phyloP scores from a whole-genome alignment of 1,284 basidiomycete species.

The Rhodotorula sp. region DNA sequence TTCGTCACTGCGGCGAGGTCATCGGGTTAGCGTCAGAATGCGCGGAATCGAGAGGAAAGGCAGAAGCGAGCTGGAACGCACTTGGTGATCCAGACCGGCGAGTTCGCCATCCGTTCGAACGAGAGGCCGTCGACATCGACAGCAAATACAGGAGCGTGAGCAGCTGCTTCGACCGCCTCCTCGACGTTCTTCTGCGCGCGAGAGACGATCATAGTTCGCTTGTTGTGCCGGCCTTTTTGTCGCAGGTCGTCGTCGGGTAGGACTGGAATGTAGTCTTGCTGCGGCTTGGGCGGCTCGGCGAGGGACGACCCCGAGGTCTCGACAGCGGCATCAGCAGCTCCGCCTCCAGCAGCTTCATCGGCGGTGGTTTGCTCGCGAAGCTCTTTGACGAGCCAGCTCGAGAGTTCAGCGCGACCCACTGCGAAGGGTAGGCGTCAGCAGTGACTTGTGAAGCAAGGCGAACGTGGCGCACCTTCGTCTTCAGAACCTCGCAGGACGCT shows the following conservation, averaged over 20 bases:
- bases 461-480: slow-evolving; percentile 25
- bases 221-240: slow-evolving; percentile 42
- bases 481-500: slow-evolving; percentile 34
- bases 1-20: slow-evolving; percentile 32
- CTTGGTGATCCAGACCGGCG: slow-evolving; percentile 36
- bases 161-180: slow-evolving; percentile 23
- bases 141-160: slow-evolving; percentile 35
- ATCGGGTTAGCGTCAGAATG: not conserved
- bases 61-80: not conserved
- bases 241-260: slow-evolving; percentile 37
- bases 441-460: too few species aligned
- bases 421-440: not conserved
- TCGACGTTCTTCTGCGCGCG: slow-evolving; percentile 28
- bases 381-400: slow-evolving; percentile 35
- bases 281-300: slow-evolving; percentile 17
- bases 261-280: slow-evolving; percentile 35
- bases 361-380: slow-evolving; percentile 29
- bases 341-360: slow-evolving; percentile 28
- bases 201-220: slow-evolving; percentile 30
- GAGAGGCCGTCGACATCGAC: slow-evolving; percentile 41
- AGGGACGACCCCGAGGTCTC: slow-evolving; percentile 1
- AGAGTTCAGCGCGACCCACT: slow-evolving; percentile 41
- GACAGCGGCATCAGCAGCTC: not conserved
- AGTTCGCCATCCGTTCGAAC: slow-evolving; percentile 37
- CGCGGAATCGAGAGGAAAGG: not conserved